These are phyloP conservation scores for Cytospora piceicola DNA, from an alignment of 2,329 filamentous ascomycete genomes.

Conservation along the genomic window DNA sequence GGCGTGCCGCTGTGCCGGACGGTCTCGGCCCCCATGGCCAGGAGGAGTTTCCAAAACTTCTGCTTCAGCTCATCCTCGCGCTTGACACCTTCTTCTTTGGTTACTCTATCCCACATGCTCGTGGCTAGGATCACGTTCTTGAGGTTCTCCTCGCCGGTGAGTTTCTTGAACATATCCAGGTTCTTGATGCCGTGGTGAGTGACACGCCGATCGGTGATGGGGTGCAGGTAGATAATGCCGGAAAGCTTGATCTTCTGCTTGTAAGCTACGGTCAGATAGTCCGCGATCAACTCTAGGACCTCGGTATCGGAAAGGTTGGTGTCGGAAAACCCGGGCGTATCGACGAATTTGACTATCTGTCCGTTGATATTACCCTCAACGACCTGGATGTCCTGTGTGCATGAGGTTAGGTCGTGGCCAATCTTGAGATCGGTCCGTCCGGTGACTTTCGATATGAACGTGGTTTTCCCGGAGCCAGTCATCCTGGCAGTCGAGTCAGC, in stretches of 20 bases:
- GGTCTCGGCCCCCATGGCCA: slow-evolving; percentile 40
- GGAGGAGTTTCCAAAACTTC: slow-evolving; percentile 45
- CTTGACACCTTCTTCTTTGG: slow-evolving; percentile 31
- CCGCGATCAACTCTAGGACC: slow-evolving; percentile 47
- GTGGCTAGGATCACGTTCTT: slow-evolving; percentile 48
- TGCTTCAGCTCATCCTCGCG: slow-evolving; percentile 40
- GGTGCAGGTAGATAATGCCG: slow-evolving; percentile 52
- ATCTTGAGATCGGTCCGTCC: slow-evolving; percentile 39
- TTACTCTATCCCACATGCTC: slow-evolving; percentile 48
- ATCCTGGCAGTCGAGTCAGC: slow-evolving; percentile 34
- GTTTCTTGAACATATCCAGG: slow-evolving; percentile 48
- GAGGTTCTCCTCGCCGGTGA: slow-evolving; percentile 47
- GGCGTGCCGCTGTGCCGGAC: slow-evolving; percentile 34
- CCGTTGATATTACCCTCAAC: slow-evolving; percentile 38
- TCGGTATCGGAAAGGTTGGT: slow-evolving; percentile 48
- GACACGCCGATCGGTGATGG: slow-evolving; percentile 48
- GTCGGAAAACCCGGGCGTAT: slow-evolving; percentile 54
- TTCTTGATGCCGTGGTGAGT: slow-evolving; percentile 45
- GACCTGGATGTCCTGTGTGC: slow-evolving; percentile 39
- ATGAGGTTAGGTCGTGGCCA: slow-evolving; percentile 41
- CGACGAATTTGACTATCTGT: slow-evolving; percentile 42
- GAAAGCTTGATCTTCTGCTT: slow-evolving; percentile 40
- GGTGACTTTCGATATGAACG: slow-evolving; percentile 43
- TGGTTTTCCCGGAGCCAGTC: slow-evolving; percentile 45
- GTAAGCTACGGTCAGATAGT: slow-evolving; percentile 42